Base-by-base conservation (phyloP, 2,329 filamentous ascomycete species). In the Trichoderma sp. region DNA sequence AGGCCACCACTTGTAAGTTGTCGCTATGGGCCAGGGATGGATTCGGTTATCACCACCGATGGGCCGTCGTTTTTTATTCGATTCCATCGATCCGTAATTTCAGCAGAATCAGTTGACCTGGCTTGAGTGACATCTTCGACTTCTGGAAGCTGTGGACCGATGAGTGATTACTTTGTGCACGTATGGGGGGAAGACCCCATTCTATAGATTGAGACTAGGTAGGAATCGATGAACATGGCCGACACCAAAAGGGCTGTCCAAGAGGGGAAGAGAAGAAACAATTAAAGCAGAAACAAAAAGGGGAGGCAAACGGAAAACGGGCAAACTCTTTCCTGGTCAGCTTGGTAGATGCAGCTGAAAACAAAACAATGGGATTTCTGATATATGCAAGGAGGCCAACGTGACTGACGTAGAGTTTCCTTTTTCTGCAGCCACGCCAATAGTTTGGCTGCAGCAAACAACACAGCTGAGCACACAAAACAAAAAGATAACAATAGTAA, bases 1-100 rank as follows among this genome's bases (percentile, higher is more conserved):
- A 69, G 66, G 66, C 66, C 56, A 69, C 26, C 21, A 43, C 18
- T 32, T 36, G 34, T 36, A 36, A 36, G 34, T 39, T 43, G 53
- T 69, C 36, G 34, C 66, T 26, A 6, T 34, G 56, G 28, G 9
- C 36, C 57, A 51, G 36, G 39, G 66, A 70, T 62, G 57, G 66
- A 70, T 70, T 70, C 66, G 66, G 66, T 53, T 70, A 70, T 70
- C 66, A 70, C 66, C n/a, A 70, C 66, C 66, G 66, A 70, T 62
- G 66, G 57, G n/a, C 53, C 6, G 61, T 30, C 43, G 61, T 34
- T 43, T 34, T 28, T 21, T 69, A 28, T 34, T 57, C 66, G 66
- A 61, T 69, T 51, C 66, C 57, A 61, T 61, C 66, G 66, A 70
- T 70, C 68, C 68, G 68, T 70, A 70, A 70, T 70, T 70, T 64